phyloP scores from a whole-genome alignment of 2,329 filamentous ascomycete genomes.

The Tolypocladium tundrense region DNA sequence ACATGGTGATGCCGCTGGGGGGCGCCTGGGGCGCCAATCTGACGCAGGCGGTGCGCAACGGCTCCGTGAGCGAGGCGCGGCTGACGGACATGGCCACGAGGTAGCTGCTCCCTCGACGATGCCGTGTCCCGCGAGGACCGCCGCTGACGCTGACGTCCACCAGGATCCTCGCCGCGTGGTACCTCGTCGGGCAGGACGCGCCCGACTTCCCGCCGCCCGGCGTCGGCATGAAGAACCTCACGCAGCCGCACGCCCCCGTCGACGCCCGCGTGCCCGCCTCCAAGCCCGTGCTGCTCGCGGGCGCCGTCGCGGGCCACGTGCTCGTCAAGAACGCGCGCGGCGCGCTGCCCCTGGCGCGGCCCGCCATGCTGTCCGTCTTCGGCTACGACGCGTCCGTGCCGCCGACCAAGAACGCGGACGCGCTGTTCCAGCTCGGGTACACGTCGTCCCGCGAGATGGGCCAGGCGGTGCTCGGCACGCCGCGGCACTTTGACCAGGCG shows the following conservation, averaged over 20 bases:
- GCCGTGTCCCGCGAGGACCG: background rate
- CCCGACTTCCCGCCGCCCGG: slow-evolving; percentile 32
- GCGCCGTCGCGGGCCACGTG: slow-evolving; percentile 55
- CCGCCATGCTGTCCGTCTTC: slow-evolving; percentile 46
- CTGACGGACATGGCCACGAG: slow-evolving; percentile 73
- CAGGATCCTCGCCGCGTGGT: slow-evolving; percentile 55
- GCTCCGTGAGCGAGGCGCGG: slow-evolving; percentile 59
- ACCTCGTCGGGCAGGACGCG: slow-evolving; percentile 42
- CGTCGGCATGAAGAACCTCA: slow-evolving; percentile 52
- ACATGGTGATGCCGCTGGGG: slow-evolving; percentile 57
- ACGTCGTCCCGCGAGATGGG: slow-evolving; percentile 35
- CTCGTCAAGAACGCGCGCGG: slow-evolving; percentile 63
- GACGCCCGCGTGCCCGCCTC: slow-evolving; percentile 40
- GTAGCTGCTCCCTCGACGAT: background rate
- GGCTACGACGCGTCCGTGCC: slow-evolving; percentile 51
- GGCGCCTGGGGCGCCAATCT: slow-evolving; percentile 56
- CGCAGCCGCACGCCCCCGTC: slow-evolving; percentile 29
- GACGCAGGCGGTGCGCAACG: slow-evolving; percentile 65
- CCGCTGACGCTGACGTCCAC: slow-evolving; percentile 9
- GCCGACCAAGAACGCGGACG: slow-evolving; percentile 37
- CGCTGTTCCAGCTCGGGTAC: slow-evolving; percentile 34
- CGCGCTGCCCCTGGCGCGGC: slow-evolving; percentile 47
- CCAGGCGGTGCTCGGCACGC: slow-evolving; percentile 30
- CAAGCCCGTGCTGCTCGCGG: slow-evolving; percentile 33
- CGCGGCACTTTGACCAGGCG: slow-evolving; percentile 35